phyloP scores from a whole-genome alignment of 495 filamentous ascomycete species.

The Parathielavia hyrcaniae region DNA sequence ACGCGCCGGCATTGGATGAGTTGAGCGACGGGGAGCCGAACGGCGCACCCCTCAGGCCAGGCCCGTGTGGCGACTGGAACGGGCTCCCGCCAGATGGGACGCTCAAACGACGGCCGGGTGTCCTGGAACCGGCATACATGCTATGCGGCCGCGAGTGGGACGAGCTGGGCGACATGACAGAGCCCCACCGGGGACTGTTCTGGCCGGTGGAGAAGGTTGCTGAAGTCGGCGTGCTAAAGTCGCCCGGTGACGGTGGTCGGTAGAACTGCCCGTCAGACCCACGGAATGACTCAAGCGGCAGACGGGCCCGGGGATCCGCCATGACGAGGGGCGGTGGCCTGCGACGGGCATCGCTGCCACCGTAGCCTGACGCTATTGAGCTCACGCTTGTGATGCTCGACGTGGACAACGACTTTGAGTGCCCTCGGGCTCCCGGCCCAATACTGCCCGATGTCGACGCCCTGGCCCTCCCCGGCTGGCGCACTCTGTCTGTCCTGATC shows the following conservation, averaged over 20 bases:
- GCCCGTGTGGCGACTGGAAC: constrained; percentile 60
- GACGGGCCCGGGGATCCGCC: constrained; percentile 60
- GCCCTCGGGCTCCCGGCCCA: constrained; percentile 62
- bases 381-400: constrained; percentile 62
- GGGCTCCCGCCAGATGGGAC: constrained; percentile 71
- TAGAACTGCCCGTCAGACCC: constrained; percentile 49
- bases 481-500: constrained; percentile 68
- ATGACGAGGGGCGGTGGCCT: constrained; percentile 80
- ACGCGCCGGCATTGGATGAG: constrained; percentile 47
- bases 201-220: constrained; percentile 65
- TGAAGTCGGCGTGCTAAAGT: constrained; percentile 71
- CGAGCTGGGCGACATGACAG: constrained; percentile 63
- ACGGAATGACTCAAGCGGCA: constrained; percentile 59
- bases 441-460: constrained; percentile 64
- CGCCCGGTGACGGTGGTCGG: constrained; percentile 54
- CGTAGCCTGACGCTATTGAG: constrained; percentile 67
- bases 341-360: constrained; percentile 55
- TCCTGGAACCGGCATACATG: constrained; percentile 59
- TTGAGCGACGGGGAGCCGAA: constrained; percentile 50
- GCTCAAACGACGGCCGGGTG: constrained; percentile 68
- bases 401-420: constrained; percentile 74
- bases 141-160: constrained; percentile 56
- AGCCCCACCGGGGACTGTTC: constrained; percentile 64
- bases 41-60: constrained; percentile 51
- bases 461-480: constrained; percentile 65